Percentiles rank a stretch among this genome's conserved stretches.
Conservation (phyloP, 2,329 filamentous ascomycete genomes). For the Aspergillus sojae region DNA sequence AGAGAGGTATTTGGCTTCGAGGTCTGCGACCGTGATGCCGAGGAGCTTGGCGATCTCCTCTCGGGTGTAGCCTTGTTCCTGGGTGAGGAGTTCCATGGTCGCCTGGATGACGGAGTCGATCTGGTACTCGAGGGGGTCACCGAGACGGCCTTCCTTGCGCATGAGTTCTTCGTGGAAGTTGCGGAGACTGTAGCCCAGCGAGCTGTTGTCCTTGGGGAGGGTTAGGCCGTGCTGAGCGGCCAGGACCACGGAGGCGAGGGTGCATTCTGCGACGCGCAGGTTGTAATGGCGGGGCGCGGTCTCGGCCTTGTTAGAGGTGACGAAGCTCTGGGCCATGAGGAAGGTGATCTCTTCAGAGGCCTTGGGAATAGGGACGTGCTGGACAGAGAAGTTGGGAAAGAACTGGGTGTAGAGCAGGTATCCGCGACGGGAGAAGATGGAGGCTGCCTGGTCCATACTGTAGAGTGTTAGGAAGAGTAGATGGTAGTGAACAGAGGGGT, state of each 20-base stretch:
- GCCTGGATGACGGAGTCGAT: slow-evolving; percentile 72
- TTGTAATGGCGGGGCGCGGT: slow-evolving; percentile 96
- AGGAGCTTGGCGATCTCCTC: slow-evolving; percentile 79
- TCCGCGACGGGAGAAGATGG: slow-evolving; percentile 85
- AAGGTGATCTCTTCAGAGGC: slow-evolving; percentile 84
- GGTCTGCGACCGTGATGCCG: slow-evolving; percentile 67
- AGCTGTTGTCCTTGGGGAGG: slow-evolving; percentile 76
- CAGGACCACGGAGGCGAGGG: slow-evolving; percentile 74
- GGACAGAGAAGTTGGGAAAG: slow-evolving; percentile 73
- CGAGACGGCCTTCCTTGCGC: slow-evolving; percentile 49
- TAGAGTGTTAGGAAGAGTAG: not conserved
- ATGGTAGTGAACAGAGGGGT: not conserved
- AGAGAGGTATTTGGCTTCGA: slow-evolving; percentile 79
- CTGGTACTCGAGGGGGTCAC: slow-evolving; percentile 63
- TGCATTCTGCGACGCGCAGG: slow-evolving; percentile 92
- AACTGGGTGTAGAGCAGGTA: slow-evolving; percentile 91
- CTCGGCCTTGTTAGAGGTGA: slow-evolving; percentile 91
- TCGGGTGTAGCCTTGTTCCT: slow-evolving; percentile 83
- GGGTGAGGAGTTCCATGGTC: slow-evolving; percentile 69
- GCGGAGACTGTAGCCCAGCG: slow-evolving; percentile 78
- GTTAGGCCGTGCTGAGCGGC: slow-evolving; percentile 63
- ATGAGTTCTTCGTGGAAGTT: slow-evolving; percentile 88
- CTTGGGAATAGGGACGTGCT: slow-evolving; percentile 78
- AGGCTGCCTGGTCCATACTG: slow-evolving; percentile 96
- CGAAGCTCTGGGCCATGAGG: slow-evolving; percentile 91